Evolutionary conservation across 2,329 filamentous ascomycete species (phyloP).

Genomic region (Fusarium armeniacum): DNA sequence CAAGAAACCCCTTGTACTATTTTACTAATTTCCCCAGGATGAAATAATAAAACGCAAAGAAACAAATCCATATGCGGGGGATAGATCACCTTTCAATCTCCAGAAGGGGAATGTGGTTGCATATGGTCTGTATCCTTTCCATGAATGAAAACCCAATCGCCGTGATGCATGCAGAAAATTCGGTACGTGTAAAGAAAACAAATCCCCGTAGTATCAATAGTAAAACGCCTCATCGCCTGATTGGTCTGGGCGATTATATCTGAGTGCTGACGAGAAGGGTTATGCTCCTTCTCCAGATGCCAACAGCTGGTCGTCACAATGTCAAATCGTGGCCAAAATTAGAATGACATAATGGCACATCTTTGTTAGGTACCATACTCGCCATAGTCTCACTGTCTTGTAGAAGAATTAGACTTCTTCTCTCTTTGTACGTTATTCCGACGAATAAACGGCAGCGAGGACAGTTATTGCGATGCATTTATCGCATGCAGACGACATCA

Average conservation of each 20-base stretch:
- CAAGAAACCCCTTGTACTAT: constrained; percentile 21
- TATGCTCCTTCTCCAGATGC: constrained; percentile 9
- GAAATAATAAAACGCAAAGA: constrained; percentile 31
- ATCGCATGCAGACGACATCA: constrained; percentile 66
- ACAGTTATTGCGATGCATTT: constrained; percentile 8
- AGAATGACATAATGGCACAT: constrained; percentile 19
- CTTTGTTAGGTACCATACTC: constrained; percentile 21
- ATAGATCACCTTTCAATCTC: constrained; percentile 26
- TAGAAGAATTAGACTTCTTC: neutral
- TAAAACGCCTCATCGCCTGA: constrained; percentile 22
- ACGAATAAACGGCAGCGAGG: constrained; percentile 10
- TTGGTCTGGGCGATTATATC: constrained; percentile 1
- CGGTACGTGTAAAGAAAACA: constrained; percentile 25
- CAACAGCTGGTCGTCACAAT: neutral
- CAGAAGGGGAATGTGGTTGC: constrained; percentile 28
- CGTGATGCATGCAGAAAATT: constrained; percentile 17
- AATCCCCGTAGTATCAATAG: constrained; percentile 23
- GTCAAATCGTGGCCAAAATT: constrained; percentile 19
- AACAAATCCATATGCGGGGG: constrained; percentile 15
- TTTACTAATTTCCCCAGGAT: constrained; percentile 17
- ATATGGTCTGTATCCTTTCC: constrained; percentile 23
- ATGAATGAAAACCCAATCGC: constrained; percentile 26
- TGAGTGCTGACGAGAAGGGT: constrained; percentile 8
- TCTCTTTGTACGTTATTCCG: constrained; percentile 1
- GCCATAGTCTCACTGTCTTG: neutral